Base-by-base conservation (phyloP, 192 early-diverging fungal genomes). In the Chytriomyces sp. region DNA sequence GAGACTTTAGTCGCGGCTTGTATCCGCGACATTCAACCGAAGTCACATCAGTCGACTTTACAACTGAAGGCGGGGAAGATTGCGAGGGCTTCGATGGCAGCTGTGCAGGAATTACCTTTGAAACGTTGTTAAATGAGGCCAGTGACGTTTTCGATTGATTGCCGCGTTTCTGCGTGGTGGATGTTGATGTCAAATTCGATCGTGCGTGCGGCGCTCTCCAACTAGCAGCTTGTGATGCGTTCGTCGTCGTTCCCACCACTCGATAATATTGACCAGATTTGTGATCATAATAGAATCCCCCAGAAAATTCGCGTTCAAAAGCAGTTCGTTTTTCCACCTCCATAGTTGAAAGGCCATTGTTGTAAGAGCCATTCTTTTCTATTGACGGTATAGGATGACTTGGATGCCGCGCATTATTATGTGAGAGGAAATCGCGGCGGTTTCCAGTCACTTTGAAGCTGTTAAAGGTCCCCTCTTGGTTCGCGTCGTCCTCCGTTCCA, bases 401-500 rank as follows among this genome's bases (percentile, higher is more conserved):
- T 31, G 62, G 62, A 44, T 64, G 62, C 39, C 62, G 10, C 39
- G 62, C 62, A 38, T 64, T 64, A 26, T 64, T 39, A 26, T 55
- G 25, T 6, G 65, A 53, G 7, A 68, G 19, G 52, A 39, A 68
- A 68, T 68, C 54, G 39, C 55, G 28, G 1, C 65, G 44, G 7
- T 31, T 14, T 17, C 65, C 65, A 28, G 65, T 68, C 7, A 68
- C 54, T 68, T 68, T 68, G 52, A 68, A 68, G 49, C 34, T 65
- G 26, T 52, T 52, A 28, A 28, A 41, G 22, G 30, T 6, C 7
- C 5, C 32, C 4, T 12, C 19, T 22, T n/a, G n/a, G n/a, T 53
- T 55, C 2, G 7, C n/a, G n/a, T 53, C 12, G 17, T 30, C 52
- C 36, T 68, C 92, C 22, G 88, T 79, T 14, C 44, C 44, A 3